Evolutionary conservation across 2,329 filamentous ascomycete species (phyloP).

Genomic region (Zasmidium cellare): DNA sequence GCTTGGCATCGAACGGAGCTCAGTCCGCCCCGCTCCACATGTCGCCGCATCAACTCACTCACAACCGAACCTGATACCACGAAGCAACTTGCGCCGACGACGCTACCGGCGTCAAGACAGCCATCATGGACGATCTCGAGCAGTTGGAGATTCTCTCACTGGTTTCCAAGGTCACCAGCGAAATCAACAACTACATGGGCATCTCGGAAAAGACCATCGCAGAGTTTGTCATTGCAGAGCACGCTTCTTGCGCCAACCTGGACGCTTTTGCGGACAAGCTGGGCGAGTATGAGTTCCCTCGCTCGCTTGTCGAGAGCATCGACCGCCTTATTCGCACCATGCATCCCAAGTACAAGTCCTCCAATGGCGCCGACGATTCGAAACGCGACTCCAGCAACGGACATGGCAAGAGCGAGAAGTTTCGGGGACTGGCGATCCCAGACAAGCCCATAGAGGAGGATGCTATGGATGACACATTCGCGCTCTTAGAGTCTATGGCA

Average conservation of each 20-base stretch:
- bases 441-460: conserved; percentile 64
- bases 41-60: too few species aligned
- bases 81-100: too few species aligned
- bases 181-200: conserved; percentile 90
- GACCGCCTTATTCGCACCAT: conserved; percentile 85
- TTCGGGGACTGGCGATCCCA: conserved; percentile 83
- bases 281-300: conserved; percentile 76
- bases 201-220: conserved; percentile 92
- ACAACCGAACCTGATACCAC: too few species aligned
- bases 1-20: too few species aligned
- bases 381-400: conserved; percentile 38
- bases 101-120: background rate
- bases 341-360: conserved; percentile 82
- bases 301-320: conserved; percentile 85
- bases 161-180: conserved; percentile 90
- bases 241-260: conserved; percentile 70
- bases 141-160: conserved; percentile 91
- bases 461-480: conserved; percentile 85
- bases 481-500: conserved; percentile 83
- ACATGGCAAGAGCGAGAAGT: conserved; percentile 78
- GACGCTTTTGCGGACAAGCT: conserved; percentile 75
- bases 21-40: too few species aligned
- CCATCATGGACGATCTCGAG: conserved; percentile 80
- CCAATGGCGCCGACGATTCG: conserved; percentile 33
- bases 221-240: conserved; percentile 92